These are phyloP conservation scores for Ceratocystis ficicola DNA, from an alignment of 2,329 filamentous ascomycete genomes.

Conservation along the genomic window DNA sequence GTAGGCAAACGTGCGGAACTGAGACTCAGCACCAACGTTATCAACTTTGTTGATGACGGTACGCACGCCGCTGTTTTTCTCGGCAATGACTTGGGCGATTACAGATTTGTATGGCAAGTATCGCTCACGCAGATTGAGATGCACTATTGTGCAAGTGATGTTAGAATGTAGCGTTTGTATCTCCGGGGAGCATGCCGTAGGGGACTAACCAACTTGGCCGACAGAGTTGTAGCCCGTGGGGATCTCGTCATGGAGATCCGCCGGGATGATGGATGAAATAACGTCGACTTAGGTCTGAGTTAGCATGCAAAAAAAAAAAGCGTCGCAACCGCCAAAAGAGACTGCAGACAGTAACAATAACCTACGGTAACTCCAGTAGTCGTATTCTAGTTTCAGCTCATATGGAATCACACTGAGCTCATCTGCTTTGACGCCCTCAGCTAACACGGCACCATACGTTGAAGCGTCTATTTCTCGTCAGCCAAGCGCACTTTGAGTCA, in stretches of 20 bases:
- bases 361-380: constrained; percentile 73
- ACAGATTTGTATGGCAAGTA: constrained; percentile 78
- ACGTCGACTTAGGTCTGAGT: constrained; percentile 53
- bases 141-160: constrained; percentile 41
- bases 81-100: constrained; percentile 72
- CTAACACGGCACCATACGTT: constrained; percentile 64
- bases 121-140: constrained; percentile 75
- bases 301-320: constrained; percentile 17
- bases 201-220: constrained; percentile 62
- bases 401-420: constrained; percentile 64
- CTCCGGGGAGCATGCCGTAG: not conserved
- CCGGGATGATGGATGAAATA: constrained; percentile 66
- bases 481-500: constrained; percentile 3
- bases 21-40: constrained; percentile 70
- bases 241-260: constrained; percentile 66
- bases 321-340: not conserved
- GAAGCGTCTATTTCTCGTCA: constrained; percentile 43
- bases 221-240: constrained; percentile 79
- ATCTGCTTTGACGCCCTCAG: constrained; percentile 53
- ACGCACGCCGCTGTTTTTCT: constrained; percentile 71
- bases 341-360: constrained; percentile 14
- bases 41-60: constrained; percentile 96
- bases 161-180: not conserved
- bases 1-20: constrained; percentile 85
- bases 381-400: constrained; percentile 64